A percentile compares a stretch with the other conserved stretches of the same genome.
Conservation (phyloP, 805 yeast genomes). For the Kuraishia piskuri region DNA sequence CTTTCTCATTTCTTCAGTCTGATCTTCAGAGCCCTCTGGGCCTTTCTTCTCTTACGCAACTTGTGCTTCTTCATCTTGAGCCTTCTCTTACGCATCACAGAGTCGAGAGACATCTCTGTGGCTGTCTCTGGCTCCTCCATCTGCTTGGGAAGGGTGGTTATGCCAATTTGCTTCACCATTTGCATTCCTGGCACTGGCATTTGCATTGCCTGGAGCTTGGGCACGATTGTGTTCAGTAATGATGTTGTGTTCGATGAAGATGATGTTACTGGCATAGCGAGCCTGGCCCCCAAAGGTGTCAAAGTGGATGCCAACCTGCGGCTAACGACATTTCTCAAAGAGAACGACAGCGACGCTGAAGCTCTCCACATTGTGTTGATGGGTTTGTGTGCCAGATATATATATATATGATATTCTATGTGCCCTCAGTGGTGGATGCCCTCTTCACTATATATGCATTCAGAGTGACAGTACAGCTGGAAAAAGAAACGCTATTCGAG, state of each 20-base stretch:
- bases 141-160: neutral
- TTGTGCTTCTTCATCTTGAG: conserved; percentile 97
- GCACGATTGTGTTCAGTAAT: neutral
- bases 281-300: neutral
- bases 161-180: neutral
- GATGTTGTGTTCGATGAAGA: neutral
- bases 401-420: too few species aligned
- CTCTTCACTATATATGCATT: too few species aligned
- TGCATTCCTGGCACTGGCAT: neutral
- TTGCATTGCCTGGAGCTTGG: neutral
- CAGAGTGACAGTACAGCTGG: too few species aligned
- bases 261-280: neutral
- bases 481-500: too few species aligned
- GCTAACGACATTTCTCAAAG: neutral
- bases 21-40: conserved; percentile 74
- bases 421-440: too few species aligned
- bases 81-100: conserved; percentile 77
- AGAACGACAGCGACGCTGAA: neutral
- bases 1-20: conserved; percentile 45
- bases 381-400: too few species aligned
- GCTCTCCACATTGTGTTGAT: neutral
- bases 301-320: neutral
- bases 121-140: neutral
- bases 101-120: conserved; percentile 38
- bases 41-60: conserved; percentile 93